phyloP scores from a whole-genome alignment of 2,329 filamentous ascomycete genomes.

The Colletotrichum limetticola region DNA sequence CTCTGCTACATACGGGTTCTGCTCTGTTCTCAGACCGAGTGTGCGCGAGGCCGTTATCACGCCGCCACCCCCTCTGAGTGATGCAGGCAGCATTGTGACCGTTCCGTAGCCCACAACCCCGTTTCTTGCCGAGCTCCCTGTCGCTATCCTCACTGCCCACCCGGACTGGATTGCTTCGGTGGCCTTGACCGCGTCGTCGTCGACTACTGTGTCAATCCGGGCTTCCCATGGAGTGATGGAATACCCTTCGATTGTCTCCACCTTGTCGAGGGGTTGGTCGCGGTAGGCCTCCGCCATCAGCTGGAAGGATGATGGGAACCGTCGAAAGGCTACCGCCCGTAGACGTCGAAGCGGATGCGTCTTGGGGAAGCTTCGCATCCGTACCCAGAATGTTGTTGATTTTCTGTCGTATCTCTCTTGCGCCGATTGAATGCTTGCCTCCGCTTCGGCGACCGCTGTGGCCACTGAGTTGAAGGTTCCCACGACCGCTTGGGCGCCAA shows the following conservation, averaged over 20 bases:
- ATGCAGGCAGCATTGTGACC: too few species aligned
- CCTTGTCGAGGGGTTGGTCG: not conserved
- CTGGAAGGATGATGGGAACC: not conserved
- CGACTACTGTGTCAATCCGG: not conserved
- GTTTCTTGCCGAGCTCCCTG: too few species aligned
- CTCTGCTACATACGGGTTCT: too few species aligned
- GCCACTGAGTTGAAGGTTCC: constrained; percentile 15
- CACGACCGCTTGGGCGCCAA: too few species aligned
- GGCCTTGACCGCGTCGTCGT: too few species aligned
- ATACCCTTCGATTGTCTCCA: not conserved
- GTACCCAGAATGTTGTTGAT: not conserved
- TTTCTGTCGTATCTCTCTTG: not conserved
- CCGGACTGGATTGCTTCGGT: too few species aligned
- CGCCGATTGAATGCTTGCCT: constrained; percentile 21
- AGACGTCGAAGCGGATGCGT: not conserved
- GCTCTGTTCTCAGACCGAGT: too few species aligned
- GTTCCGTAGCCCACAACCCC: too few species aligned
- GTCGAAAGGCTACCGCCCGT: too few species aligned
- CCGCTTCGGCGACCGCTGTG: constrained; percentile 17
- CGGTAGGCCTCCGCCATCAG: not conserved
- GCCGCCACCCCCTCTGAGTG: too few species aligned
- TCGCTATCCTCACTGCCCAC: too few species aligned
- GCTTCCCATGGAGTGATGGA: not conserved
- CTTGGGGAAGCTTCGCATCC: not conserved
- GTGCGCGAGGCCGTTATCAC: too few species aligned